phyloP scores from a whole-genome alignment of 176 grass and related monocot genomes.

The Panicum miliaceum region DNA sequence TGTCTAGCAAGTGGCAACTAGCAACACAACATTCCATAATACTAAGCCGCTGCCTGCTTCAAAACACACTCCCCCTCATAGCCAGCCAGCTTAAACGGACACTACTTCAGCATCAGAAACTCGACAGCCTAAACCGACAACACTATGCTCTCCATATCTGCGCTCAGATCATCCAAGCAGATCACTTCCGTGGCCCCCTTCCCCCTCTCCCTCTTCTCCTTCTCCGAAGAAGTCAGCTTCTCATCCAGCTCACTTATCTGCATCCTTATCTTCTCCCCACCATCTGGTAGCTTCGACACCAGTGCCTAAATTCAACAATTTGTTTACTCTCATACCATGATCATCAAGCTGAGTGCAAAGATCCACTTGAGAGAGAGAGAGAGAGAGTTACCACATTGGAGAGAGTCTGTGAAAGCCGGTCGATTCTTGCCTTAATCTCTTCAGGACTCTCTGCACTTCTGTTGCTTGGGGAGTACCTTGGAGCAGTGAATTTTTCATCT shows the following conservation, averaged over 20 bases:
- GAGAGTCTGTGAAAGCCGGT: slow-evolving; percentile 60
- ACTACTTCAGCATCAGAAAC: background rate
- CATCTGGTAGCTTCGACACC: slow-evolving; percentile 59
- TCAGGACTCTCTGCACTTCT: slow-evolving; percentile 62
- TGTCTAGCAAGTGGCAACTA: background rate
- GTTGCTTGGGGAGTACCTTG: slow-evolving; percentile 44
- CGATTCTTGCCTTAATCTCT: slow-evolving; percentile 63
- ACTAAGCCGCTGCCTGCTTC: no score
- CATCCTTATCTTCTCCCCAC: slow-evolving; percentile 57
- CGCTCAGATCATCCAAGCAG: slow-evolving; percentile 52
- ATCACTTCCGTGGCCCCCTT: slow-evolving; percentile 43
- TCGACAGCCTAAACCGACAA: slow-evolving; percentile 23
- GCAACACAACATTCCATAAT: background rate
- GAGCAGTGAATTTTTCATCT: slow-evolving; percentile 61
- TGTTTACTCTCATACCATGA: background rate
- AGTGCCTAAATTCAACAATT: slow-evolving; percentile 37
- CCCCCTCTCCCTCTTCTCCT: background rate
- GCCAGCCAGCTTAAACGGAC: slow-evolving; percentile 15
- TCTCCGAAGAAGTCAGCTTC: slow-evolving; percentile 40
- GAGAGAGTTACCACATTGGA: slow-evolving; percentile 49
- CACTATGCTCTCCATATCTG: slow-evolving; percentile 29
- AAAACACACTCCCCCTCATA: no score
- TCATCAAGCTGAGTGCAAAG: background rate
- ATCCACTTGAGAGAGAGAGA: no score
- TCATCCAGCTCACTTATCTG: slow-evolving; percentile 61